Evolutionary conservation across 306 rosid genomes (phyloP).

Genomic region (Gynostemma pentaphyllum): DNA sequence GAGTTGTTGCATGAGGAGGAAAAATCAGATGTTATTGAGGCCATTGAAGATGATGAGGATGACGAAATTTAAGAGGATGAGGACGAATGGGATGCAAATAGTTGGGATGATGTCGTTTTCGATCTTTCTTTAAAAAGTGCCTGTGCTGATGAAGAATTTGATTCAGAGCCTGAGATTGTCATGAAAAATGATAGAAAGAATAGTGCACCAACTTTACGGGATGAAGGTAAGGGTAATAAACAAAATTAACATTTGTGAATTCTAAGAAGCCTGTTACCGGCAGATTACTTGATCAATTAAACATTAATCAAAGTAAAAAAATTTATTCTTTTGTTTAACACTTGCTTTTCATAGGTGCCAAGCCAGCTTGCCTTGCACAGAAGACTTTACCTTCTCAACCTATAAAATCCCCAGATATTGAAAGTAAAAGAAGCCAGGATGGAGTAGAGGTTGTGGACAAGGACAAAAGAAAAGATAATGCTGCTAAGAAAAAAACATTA

Average conservation of each 20-base stretch:
- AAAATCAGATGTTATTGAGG: conserved; percentile 42
- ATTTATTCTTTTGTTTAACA: neutral
- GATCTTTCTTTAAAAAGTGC: conserved; percentile 47
- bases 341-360: conserved; percentile 7
- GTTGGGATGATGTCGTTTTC: conserved; percentile 78
- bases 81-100: conserved; percentile 95
- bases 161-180: conserved; percentile 43
- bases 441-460: conserved; percentile 27
- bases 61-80: conserved; percentile 69
- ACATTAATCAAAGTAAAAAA: neutral
- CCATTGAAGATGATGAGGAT: conserved; percentile 36
- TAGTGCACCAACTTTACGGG: conserved; percentile 20
- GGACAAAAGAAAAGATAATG: conserved; percentile 20
- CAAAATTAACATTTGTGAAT: neutral
- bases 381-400: too few species aligned
- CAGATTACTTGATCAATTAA: neutral
- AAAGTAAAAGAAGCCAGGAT: too few species aligned
- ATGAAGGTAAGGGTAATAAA: conserved; percentile 31
- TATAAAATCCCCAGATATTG: conserved; percentile 23
- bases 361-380: too few species aligned
- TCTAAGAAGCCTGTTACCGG: neutral
- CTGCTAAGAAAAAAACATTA: conserved; percentile 16
- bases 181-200: conserved; percentile 34
- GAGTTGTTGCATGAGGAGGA: conserved; percentile 36
- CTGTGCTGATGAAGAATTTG: conserved; percentile 86